phyloP scores from a whole-genome alignment of 371 early-diverging fungal genomes.

The Cokeromyces recurvatus region DNA sequence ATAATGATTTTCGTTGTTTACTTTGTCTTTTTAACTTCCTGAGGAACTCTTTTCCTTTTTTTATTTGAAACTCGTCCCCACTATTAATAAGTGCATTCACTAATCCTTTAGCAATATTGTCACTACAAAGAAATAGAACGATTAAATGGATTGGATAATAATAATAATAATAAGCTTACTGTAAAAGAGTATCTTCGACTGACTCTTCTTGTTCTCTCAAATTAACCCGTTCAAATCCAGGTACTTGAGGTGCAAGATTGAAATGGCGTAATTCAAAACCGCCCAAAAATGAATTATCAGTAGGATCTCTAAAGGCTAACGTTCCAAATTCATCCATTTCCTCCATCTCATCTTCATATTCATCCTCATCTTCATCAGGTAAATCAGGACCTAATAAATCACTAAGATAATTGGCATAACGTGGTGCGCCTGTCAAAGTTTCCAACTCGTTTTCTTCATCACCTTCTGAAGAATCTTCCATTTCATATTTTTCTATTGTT shows the following conservation, averaged over 20 bases:
- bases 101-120: conserved; percentile 21
- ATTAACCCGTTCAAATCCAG: conserved; percentile 12
- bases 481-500: background rate
- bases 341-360: conserved; percentile 11
- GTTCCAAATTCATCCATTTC: conserved; percentile 12
- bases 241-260: conserved; percentile 8
- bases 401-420: conserved; percentile 13
- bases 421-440: conserved; percentile 13
- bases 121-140: conserved; percentile 7
- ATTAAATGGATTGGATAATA: no score
- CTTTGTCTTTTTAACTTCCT: conserved; percentile 14
- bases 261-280: conserved; percentile 26
- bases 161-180: conserved; percentile 10
- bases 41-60: conserved; percentile 7
- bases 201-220: conserved; percentile 17
- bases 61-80: conserved; percentile 10
- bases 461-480: background rate
- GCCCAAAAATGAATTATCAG: conserved; percentile 18
- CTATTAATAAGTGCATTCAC: conserved; percentile 24
- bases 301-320: conserved; percentile 18
- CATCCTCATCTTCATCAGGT: conserved; percentile 24
- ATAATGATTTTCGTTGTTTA: conserved; percentile 1
- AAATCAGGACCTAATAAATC: conserved; percentile 23
- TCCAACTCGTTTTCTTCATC: conserved; percentile 1
- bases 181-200: conserved; percentile 11